Evolutionary conservation across 192 early-diverging fungal species (phyloP), one percentile per base, ranked within the genome.

Genomic region (Jimgerdemannia flammicorona): DNA sequence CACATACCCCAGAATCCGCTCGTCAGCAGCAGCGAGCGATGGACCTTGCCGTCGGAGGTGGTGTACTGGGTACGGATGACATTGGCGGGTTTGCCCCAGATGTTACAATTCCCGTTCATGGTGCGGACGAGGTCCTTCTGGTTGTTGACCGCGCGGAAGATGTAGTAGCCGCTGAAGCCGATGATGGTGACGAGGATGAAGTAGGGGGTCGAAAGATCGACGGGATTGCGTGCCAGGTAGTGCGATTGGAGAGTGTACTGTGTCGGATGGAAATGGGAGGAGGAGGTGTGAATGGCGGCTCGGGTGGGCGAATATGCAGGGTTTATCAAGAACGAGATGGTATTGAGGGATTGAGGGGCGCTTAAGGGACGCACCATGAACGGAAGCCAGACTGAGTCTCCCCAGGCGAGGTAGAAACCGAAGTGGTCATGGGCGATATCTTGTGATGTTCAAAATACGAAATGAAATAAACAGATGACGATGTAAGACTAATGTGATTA

Each of bases 381-480:
- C 20, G 93, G 93, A 49, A 94, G 81, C 93, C 91, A 94, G 29
- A 93, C 93, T 64, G 81, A 84, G 80, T 94, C 93, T 64, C 93
- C 93, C 93, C 93, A 94, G 20, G 91, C 90, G 40, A 94, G 85
- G 84, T 94, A 93, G 83, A 92, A 95, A 40, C 93, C 93, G 81
- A 95, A 94, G 83, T 95, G 93, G 78, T 95, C 93, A 80, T 95
- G 93, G 70, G 87, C 87, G 74, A 95, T 93, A 79, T 95, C 90
- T 84, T 17, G 7, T 67, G n/a, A 14, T 6, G 7, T 39, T 11
- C 17, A 54, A 83, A 49, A 59, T 72, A 39, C 4, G 59, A 6
- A 72, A 72, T 3, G 29, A 68, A 18, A 68, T 41, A 2, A 18
- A 20, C 1, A 68, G 40, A 29, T 29, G 29, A 1, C 29, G 29